Evolutionary conservation across 306 rosid genomes (phyloP).

Genomic region (Cicer yamashitae): DNA sequence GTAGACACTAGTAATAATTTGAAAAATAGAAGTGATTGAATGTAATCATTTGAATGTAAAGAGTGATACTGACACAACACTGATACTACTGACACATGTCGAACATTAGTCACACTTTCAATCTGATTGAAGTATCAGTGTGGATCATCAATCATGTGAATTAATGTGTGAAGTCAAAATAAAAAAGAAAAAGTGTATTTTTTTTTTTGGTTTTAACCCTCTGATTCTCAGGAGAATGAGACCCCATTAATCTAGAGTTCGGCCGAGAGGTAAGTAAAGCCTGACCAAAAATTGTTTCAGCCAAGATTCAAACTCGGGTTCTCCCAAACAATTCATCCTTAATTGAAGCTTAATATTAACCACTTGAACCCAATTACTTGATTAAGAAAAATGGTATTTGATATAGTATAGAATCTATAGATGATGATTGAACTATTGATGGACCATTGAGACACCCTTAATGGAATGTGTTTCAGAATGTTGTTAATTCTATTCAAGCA

Average conservation of each 20-base stretch:
- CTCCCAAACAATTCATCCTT: too few species aligned
- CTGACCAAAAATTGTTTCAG: too few species aligned
- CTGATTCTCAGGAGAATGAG: too few species aligned
- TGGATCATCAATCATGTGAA: background rate
- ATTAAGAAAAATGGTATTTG: background rate
- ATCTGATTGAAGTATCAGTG: background rate
- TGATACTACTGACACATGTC: background rate
- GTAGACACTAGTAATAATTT: background rate
- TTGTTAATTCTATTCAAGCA: conserved; percentile 27
- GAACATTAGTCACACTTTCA: background rate
- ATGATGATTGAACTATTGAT: conserved; percentile 13
- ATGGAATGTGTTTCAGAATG: conserved; percentile 23
- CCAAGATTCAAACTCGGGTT: too few species aligned
- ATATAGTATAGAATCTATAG: background rate
- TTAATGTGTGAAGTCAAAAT: background rate
- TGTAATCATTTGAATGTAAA: background rate
- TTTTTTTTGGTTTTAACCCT: too few species aligned
- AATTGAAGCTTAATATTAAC: too few species aligned
- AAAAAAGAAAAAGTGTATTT: background rate
- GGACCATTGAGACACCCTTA: conserved; percentile 21
- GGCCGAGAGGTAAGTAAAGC: too few species aligned
- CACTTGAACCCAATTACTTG: too few species aligned
- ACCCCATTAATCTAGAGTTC: too few species aligned
- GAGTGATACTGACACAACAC: too few species aligned
- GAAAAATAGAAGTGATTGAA: background rate